Conservation (phyloP, 371 early-diverging fungal species). For the Massospora cicadina region DNA sequence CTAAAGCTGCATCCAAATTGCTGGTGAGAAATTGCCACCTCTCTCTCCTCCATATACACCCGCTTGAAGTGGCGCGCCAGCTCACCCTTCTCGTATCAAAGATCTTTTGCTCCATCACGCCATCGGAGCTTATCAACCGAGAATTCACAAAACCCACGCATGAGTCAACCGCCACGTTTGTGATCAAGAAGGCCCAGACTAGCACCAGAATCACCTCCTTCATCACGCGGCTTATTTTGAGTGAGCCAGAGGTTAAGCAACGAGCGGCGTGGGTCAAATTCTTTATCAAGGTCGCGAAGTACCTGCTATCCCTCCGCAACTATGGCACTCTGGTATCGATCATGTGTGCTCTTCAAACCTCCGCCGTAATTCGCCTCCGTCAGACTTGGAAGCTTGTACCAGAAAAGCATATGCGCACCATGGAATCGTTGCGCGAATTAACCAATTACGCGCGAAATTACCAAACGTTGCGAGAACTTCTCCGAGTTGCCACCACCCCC, state of each 20-base stretch:
- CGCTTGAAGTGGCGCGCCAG: conserved; percentile 57
- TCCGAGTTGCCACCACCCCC: conserved; percentile 44
- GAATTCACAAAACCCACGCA: conserved; percentile 31
- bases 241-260: conserved; percentile 53
- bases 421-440: conserved; percentile 32
- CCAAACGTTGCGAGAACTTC: conserved; percentile 43
- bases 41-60: conserved; percentile 45
- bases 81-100: conserved; percentile 44
- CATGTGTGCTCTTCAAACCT: conserved; percentile 51
- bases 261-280: conserved; percentile 61
- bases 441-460: conserved; percentile 54
- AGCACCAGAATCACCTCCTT: conserved; percentile 20
- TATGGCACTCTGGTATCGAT: conserved; percentile 66
- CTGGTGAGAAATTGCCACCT: conserved; percentile 14
- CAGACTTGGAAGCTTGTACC: conserved; percentile 50
- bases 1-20: conserved; percentile 15
- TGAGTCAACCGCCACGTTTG: conserved; percentile 20
- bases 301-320: conserved; percentile 38
- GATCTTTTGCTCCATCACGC: conserved; percentile 35
- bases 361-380: conserved; percentile 50
- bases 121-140: conserved; percentile 42
- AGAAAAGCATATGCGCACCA: conserved; percentile 27
- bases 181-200: conserved; percentile 5
- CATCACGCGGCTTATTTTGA: conserved; percentile 60
- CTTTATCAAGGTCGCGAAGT: conserved; percentile 31